These are phyloP conservation scores for Schizonepeta tenuifolia DNA, from an alignment of 257 asterid species.

Conservation along the genomic window DNA sequence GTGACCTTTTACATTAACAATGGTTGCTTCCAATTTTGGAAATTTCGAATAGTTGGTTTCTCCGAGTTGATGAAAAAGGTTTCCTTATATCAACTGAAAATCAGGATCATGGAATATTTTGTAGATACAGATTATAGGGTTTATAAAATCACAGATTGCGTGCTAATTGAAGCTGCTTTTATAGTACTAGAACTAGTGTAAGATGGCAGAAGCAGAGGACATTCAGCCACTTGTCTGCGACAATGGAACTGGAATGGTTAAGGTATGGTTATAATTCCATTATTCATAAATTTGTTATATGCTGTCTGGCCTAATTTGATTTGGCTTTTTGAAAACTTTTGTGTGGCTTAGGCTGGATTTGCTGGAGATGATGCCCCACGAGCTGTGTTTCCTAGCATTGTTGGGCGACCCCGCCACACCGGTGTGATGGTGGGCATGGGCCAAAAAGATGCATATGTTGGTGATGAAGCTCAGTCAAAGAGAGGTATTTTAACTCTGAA, in stretches of 20 bases:
- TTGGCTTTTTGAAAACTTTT: conserved; percentile 7
- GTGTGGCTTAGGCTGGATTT: conserved; percentile 74
- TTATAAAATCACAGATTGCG: background rate
- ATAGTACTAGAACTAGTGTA: conserved; percentile 33
- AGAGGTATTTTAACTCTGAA: conserved; percentile 85
- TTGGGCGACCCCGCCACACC: conserved; percentile 93
- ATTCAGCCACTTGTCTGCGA: conserved; percentile 64
- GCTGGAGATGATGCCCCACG: conserved; percentile 98
- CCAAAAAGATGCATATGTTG: conserved; percentile 90
- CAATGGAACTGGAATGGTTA: conserved; percentile 65
- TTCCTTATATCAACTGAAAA: background rate
- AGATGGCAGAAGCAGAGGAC: conserved; percentile 57
- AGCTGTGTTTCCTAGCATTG: conserved; percentile 92
- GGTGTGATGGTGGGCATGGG: conserved; percentile 99
- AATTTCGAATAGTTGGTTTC: background rate
- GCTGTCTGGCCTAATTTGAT: conserved; percentile 16
- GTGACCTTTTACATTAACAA: background rate
- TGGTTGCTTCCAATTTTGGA: conserved; percentile 18
- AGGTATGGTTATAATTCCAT: conserved; percentile 36
- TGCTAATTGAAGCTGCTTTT: conserved; percentile 30
- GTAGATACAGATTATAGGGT: background rate
- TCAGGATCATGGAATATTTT: conserved; percentile 2
- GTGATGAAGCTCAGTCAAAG: conserved; percentile 93
- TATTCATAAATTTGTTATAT: background rate
- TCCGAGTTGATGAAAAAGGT: background rate